Percentiles rank a stretch among this genome's conserved stretches.
Evolutionary conservation across 306 rosid genomes (phyloP).

Genomic region (Begonia masoniana): DNA sequence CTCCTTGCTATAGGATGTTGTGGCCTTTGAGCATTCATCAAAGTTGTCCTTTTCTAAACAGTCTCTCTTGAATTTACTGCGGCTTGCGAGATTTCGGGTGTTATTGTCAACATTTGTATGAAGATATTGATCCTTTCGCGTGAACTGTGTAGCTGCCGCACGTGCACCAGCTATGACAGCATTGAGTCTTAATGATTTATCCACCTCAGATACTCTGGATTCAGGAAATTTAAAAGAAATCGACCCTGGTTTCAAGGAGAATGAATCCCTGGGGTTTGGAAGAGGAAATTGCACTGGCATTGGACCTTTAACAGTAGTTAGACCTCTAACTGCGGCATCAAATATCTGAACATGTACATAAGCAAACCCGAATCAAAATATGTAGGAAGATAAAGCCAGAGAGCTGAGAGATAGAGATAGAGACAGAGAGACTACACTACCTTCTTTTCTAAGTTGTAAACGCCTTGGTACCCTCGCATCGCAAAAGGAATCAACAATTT

Average conservation of each 20-base stretch:
- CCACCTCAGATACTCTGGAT: constrained; percentile 37
- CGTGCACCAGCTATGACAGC: constrained; percentile 79
- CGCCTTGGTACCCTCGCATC: constrained; percentile 94
- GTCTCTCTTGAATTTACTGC: constrained; percentile 13
- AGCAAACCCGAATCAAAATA: constrained; percentile 8
- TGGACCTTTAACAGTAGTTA: constrained; percentile 44
- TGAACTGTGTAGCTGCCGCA: constrained; percentile 74
- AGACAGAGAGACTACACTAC: constrained; percentile 13
- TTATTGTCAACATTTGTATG: constrained; percentile 11
- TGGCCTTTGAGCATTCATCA: constrained; percentile 1
- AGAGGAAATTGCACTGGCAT: constrained; percentile 59
- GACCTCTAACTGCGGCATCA: constrained; percentile 79
- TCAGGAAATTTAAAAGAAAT: constrained; percentile 19
- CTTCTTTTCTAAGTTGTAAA: constrained; percentile 88
- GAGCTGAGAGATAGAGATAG: neutral
- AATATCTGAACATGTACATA: constrained; percentile 32
- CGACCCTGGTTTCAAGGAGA: constrained; percentile 67
- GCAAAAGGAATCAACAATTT: constrained; percentile 81
- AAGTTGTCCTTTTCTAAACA: constrained; percentile 18
- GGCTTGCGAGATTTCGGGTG: constrained; percentile 1
- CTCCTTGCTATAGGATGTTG: constrained; percentile 13
- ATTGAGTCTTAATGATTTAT: constrained; percentile 42
- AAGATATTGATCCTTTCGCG: constrained; percentile 37
- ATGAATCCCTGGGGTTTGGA: constrained; percentile 59
- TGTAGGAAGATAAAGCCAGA: neutral